A percentile compares a stretch with the other conserved stretches of the same genome.
Evolutionary conservation across 2,329 filamentous ascomycete genomes (phyloP).

Genomic region (Fusarium guadeloupense): DNA sequence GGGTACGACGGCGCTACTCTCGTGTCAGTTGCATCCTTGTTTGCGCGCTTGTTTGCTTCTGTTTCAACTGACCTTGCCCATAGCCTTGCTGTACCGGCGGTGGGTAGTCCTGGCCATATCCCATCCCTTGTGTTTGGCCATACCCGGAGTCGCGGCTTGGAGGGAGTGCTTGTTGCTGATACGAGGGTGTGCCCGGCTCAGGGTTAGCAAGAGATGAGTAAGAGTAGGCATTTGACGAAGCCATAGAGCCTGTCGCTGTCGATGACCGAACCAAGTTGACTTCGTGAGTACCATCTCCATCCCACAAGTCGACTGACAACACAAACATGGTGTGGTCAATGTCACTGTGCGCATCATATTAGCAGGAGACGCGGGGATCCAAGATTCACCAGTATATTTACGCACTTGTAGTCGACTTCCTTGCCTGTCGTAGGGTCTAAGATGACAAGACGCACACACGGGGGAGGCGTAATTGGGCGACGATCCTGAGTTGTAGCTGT

Average conservation of each 20-base stretch:
- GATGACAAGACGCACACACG: constrained; percentile 86
- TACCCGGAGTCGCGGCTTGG: constrained; percentile 51
- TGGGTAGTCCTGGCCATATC: constrained; percentile 49
- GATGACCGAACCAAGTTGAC: constrained; percentile 72
- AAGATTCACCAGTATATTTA: constrained; percentile 11
- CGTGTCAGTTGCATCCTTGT: constrained; percentile 1
- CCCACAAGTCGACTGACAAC: constrained; percentile 74
- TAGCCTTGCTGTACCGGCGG: constrained; percentile 44
- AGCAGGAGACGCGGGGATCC: not conserved
- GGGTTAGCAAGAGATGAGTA: constrained; percentile 64
- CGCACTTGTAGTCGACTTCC: constrained; percentile 85
- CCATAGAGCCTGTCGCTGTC: constrained; percentile 78
- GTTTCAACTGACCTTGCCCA: constrained; percentile 44
- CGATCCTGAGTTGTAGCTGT: constrained; percentile 71
- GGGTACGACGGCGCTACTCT: constrained; percentile 44
- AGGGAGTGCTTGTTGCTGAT: constrained; percentile 50
- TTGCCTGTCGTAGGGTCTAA: constrained; percentile 77
- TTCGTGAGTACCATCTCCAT: constrained; percentile 70
- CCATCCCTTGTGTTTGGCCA: constrained; percentile 40
- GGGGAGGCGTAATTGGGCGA: constrained; percentile 93
- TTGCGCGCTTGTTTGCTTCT: not conserved
- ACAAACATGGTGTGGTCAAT: constrained; percentile 58
- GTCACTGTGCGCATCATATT: constrained; percentile 41
- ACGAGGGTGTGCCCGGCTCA: constrained; percentile 41
- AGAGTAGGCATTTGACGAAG: constrained; percentile 79